Evolutionary conservation across 2,329 filamentous ascomycete species (phyloP).

Genomic region (Diaporthe batatas): DNA sequence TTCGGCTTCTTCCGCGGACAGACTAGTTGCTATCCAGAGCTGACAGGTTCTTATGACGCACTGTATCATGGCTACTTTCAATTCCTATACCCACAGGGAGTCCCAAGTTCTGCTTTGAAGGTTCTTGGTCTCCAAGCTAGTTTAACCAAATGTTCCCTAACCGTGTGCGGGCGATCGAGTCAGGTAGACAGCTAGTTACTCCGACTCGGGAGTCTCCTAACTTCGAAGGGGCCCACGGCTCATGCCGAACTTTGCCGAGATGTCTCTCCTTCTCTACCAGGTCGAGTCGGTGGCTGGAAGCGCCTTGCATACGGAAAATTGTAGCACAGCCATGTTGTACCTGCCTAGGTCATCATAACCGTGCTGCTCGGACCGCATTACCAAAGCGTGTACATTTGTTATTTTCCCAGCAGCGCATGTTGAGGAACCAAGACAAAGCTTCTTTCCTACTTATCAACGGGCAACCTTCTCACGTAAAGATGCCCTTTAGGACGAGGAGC

Average conservation of each 20-base stretch:
- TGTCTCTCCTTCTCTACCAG: slow-evolving; percentile 10
- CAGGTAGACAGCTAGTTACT: background rate
- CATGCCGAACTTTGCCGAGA: slow-evolving; percentile 24
- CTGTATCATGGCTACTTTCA: background rate
- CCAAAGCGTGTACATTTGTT: background rate
- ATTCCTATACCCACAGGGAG: background rate
- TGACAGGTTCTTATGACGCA: background rate
- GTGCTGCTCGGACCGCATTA: background rate
- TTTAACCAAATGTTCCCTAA: background rate
- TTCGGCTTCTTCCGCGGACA: background rate
- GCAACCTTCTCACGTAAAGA: background rate
- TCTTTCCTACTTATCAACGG: background rate
- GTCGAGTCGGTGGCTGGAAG: background rate
- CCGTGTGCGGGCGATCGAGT: slow-evolving; percentile 4
- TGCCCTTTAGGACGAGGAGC: background rate
- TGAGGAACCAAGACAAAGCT: background rate
- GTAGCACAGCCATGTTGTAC: background rate
- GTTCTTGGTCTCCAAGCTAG: background rate
- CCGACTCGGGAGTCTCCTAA: background rate
- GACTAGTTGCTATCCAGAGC: background rate
- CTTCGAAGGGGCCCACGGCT: background rate
- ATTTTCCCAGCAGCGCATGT: background rate
- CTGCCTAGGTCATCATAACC: background rate
- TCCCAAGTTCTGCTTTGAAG: background rate
- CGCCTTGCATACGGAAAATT: background rate